Evolutionary conservation across 768 basidiomycete genomes (phyloP), one percentile per base, ranked within the genome.

Genomic region (Harrya chromipes): DNA sequence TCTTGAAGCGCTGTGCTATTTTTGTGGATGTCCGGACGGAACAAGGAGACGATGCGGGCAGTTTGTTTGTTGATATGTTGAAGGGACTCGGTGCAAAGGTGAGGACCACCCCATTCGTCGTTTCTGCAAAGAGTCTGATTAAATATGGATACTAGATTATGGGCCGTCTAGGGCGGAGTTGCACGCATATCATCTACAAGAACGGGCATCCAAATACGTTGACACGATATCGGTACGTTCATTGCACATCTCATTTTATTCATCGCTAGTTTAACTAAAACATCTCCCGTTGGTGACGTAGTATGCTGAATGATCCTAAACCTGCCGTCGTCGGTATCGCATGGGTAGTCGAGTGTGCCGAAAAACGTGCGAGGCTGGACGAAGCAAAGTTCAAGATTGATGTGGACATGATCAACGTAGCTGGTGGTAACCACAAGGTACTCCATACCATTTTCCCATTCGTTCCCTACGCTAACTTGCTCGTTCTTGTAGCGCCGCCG

Each of bases 311-410:
- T 39, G 84, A 90, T 35, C 87, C 65, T 60, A 77, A 84, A 60
- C 92, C 92, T 0, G 56, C 71, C 21, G 83, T 91, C 14, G 86
- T 95, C 14, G 87, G 90, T 8, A 89, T 93, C 56, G 85, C 82
- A 16, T 94, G 92, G 92, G 87, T 94, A 5, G 87, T 93, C 2
- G 84, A 90, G 60, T 94, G 90, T 56, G 85, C 79, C 2, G 90
- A 93, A 58, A 79, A 83, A 54, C 74, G 77, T 39, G 66, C 66
- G 34, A 78, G 69, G 39, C 79, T 87, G 4, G 87, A 85, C 20
- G 91, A 91, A 62, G 65, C 71, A 4, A 75, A 70, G 38, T 88
- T 82, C 61, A 68, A 83, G 27, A 76, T 92, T 44, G 82, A 89
- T 59, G 68, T 90, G 4, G 82, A 81, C 17, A 5, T 58, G 29